These are phyloP conservation scores for Psilocybe cyanescens DNA, from an alignment of 768 basidiomycete species.

Conservation along the genomic window DNA sequence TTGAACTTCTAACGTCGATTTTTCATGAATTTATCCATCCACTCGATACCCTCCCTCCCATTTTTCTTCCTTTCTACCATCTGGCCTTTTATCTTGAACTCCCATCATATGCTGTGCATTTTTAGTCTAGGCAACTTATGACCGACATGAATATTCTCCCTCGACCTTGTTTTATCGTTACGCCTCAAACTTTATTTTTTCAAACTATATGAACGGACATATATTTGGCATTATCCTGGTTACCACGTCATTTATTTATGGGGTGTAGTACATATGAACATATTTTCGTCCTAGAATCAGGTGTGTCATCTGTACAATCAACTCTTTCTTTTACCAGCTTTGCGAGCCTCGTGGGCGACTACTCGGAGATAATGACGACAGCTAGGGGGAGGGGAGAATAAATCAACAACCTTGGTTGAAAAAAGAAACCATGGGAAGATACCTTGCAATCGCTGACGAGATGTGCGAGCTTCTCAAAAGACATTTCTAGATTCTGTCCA, in stretches of 20 bases:
- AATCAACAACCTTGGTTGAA: conserved; percentile 13
- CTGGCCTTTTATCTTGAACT: conserved; percentile 26
- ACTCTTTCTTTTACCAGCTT: conserved; percentile 29
- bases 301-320: conserved; percentile 34
- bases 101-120: conserved; percentile 33
- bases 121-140: conserved; percentile 37
- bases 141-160: conserved; percentile 35
- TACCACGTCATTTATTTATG: conserved; percentile 30
- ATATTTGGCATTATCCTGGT: conserved; percentile 25
- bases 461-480: conserved; percentile 30
- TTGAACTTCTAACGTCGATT: conserved; percentile 14
- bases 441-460: conserved; percentile 20
- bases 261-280: conserved; percentile 32
- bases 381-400: conserved; percentile 5
- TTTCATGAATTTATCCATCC: conserved; percentile 18
- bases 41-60: conserved; percentile 16
- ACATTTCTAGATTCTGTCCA: conserved; percentile 32
- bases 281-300: conserved; percentile 25
- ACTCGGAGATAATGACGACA: conserved; percentile 22
- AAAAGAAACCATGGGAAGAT: conserved; percentile 32
- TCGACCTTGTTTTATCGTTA: conserved; percentile 30
- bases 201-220: conserved; percentile 27
- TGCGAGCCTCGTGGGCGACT: conserved; percentile 30
- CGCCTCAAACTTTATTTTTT: conserved; percentile 23
- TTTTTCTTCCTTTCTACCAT: conserved; percentile 14